These are phyloP conservation scores for Pseudofabraea citricarpa DNA, from an alignment of 2,329 filamentous ascomycete species.

Conservation along the genomic window DNA sequence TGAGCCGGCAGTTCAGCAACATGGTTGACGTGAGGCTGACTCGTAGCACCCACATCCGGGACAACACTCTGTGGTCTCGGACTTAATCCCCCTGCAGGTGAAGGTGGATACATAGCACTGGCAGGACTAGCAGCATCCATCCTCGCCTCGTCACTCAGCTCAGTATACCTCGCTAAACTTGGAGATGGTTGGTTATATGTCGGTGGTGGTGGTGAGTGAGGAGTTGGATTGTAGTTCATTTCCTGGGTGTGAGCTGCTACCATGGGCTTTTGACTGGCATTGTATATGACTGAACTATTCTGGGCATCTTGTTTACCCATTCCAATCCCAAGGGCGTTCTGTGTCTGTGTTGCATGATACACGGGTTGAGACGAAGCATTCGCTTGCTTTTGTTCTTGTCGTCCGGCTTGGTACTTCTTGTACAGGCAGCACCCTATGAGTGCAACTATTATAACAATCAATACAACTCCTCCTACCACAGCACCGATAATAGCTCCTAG, in stretches of 20 bases:
- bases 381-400: not conserved
- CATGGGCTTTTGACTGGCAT: not conserved
- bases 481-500: conserved; percentile 2
- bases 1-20: not conserved
- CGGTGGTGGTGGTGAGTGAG: not conserved
- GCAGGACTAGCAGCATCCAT: not conserved
- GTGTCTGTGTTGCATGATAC: not conserved
- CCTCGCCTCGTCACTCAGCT: not conserved
- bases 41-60: not conserved
- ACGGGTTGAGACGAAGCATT: not conserved
- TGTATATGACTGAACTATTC: not conserved
- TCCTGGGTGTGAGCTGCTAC: not conserved
- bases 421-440: not conserved
- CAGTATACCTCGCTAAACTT: not conserved
- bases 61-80: not conserved
- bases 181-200: not conserved
- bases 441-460: not conserved
- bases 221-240: not conserved
- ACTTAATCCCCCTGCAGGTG: not conserved
- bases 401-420: not conserved
- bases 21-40: not conserved
- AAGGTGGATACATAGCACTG: not conserved
- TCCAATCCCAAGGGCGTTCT: not conserved
- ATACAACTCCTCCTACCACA: conserved; percentile 2
- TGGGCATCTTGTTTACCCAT: not conserved